Evolutionary conservation across 1,284 basidiomycete species (phyloP), one percentile per base, ranked within the genome.

Genomic region (Heterobasidion parviporum): DNA sequence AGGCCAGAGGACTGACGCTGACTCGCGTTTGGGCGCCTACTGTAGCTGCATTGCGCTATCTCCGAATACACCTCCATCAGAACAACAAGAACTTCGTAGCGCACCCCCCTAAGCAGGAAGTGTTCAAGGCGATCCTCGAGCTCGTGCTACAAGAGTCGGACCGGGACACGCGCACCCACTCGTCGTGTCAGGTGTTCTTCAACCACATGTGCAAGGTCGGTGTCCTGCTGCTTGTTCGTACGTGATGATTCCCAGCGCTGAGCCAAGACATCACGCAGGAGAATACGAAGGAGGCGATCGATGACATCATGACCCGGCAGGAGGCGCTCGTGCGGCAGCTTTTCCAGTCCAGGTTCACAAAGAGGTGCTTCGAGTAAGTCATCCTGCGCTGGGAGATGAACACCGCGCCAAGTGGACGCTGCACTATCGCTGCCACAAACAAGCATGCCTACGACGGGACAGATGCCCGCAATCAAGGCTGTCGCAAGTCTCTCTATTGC

Each of bases 161-260:
- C 50, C 79, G 90, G 57, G 96, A 99, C 71, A 99, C 96, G 70
- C 80, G 99, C 61, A 77, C 99, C 49, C 90, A 87, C 64, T 95
- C 94, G 61, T 92, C 95, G 16, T 98, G 93, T 74, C 87, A 97
- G 65, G 96, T 98, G 67, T 90, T 93, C 60, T 93, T 98, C 65
- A 96, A 99, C 64, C 79, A 83, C 61, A 90, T 98, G 69, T 84
- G 90, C 57, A 82, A 82, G 74, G 94, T 94, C 59, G 61, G 80
- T 68, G 26, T 34, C 43, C 52, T 47, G 61, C 46, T 44, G 34
- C 20, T n/a, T 50, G 56, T 49, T 55, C 47, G 54, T 26, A 3
- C 20, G 16, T 57, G 56, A 48, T 52, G 55, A 56, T 52, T 0
- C 36, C 18, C 16, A 63, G 51, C n/a, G 20, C n/a, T 54, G 43